Base-by-base conservation (phyloP, 768 basidiomycete species). In the Boletus insuetus region DNA sequence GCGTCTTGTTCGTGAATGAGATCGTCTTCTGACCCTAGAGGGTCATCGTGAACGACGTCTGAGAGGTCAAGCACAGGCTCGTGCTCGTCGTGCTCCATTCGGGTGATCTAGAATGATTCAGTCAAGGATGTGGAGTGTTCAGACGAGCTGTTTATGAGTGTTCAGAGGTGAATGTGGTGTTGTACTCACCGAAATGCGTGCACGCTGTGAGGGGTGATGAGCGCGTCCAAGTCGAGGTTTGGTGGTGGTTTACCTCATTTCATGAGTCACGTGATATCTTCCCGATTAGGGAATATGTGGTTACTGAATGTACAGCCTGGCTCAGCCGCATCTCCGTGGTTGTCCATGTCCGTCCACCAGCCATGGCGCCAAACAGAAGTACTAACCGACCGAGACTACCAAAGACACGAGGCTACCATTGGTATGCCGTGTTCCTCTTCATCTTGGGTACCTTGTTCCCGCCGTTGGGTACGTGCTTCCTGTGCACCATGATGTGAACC, bases 381-480 rank as follows among this genome's bases (percentile, higher is more conserved):
- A 55, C 53, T 4, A 88, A 88, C 65, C 71, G 82, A 47, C 82
- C 84, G 53, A 69, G 85, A 46, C 84, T 78, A 48, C 90, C 92
- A 17, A 65, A 71, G 54, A 22, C 63, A 24, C 83, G 79, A 68
- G 79, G 79, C 40, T 80, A 91, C 66, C 93, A 96, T 78, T 93
- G 86, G 29, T 96, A 87, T 69, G 75, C 84, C 14, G 84, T 89
- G 54, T 38, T 94, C 12, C 79, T 98, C 34, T 94, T 94, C 73
- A 82, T 97, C 49, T 71, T 91, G 54, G 95, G 94, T n/a, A 88
- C 91, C 2, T 77, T 98, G 48, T 84, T 98, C 54, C 94, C 94
- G 10, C 94, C 94, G 29, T 79, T 98, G 29, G 94, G 94, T 95
- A 46, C 50, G 81, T 68, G 14, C 6, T 16, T 12, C 12, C 24